Base-by-base conservation (phyloP, 2,329 filamentous ascomycete genomes). In the Cladosporium sp. region DNA sequence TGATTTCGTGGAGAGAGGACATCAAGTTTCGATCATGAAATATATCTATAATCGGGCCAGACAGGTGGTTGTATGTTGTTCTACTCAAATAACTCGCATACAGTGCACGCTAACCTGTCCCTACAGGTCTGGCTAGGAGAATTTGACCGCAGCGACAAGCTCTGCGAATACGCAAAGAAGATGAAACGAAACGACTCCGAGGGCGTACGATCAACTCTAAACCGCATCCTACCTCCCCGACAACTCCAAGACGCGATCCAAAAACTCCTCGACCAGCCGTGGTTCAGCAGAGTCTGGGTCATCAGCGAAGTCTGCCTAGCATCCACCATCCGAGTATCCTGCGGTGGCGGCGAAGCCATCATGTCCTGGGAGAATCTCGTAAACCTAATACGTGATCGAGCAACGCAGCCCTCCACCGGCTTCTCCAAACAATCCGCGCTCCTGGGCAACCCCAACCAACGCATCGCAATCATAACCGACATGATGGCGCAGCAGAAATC, bases 1-100 rank as follows among this genome's bases (percentile, higher is more conserved):
- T 1, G 59, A 68, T 50, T 39, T 55, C 16, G 38, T 45, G 4
- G 66, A 70, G 36, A 62, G 62, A 16, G 57, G 52, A 4, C 54
- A 62, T 18, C 67, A 69, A 52, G 63, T 70, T 4, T 57, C 55
- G 3, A 62, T 69, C 22, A 69, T 69, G 65, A 59, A 63, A 8
- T 43, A 62, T 3, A 65, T 69, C 32, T 69, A 65, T 57, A 55
- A 48, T 27, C 46, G 40, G 16, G 58, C 59, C 6, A 52, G 27
- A 18, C 42, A 43, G 40, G 49, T 51, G 5, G 19, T 51, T 19
- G 49, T 50, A 39, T 15, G 43, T 15, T 18, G 8, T 11, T 3
- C 8, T 38, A 9, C 20, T 20, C 8, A 16, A 16, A 38, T 7
- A 46, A 30, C 8, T 29, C 38, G 22, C n/a, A 22, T 13, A 39